These are phyloP conservation scores for Peterozyma toletana DNA, from an alignment of 805 yeast genomes.

Conservation along the genomic window DNA sequence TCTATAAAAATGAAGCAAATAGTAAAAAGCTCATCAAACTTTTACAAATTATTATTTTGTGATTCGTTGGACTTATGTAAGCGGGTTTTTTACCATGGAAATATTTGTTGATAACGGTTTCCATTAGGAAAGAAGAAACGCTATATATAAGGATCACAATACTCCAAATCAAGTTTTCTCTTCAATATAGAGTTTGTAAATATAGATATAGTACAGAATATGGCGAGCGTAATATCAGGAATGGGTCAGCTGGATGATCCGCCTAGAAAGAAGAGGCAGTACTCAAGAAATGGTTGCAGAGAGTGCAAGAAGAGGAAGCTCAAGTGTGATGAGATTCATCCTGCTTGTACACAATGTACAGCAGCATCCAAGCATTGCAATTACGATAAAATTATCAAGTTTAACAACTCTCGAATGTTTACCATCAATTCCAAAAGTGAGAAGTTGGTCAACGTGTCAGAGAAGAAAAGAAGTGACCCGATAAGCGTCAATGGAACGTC, in stretches of 20 bases:
- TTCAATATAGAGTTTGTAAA: too few relatives aligned
- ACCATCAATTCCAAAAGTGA: conserved; percentile 12
- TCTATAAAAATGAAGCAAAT: too few relatives aligned
- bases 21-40: too few relatives aligned
- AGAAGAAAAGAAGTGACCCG: not conserved
- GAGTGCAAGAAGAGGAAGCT: conserved; percentile 37
- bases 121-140: too few relatives aligned
- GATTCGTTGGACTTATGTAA: too few relatives aligned
- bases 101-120: too few relatives aligned
- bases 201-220: too few relatives aligned
- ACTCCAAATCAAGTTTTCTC: too few relatives aligned
- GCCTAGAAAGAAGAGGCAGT: conserved; percentile 27
- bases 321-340: conserved; percentile 33
- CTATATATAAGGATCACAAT: too few relatives aligned
- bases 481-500: not conserved
- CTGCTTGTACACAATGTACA: conserved; percentile 33
- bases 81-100: too few relatives aligned
- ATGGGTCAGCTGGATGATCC: not conserved
- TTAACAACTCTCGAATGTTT: conserved; percentile 22
- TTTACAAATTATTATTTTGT: too few relatives aligned
- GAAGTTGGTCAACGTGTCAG: conserved; percentile 6
- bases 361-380: conserved; percentile 28
- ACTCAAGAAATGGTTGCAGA: conserved; percentile 36
- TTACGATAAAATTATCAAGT: conserved; percentile 26
- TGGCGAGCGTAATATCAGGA: too few relatives aligned